A percentile compares a stretch with the other conserved stretches of the same genome.
Evolutionary conservation across 2,329 filamentous ascomycete species (phyloP).

Genomic region (Grosmannia penicillata): DNA sequence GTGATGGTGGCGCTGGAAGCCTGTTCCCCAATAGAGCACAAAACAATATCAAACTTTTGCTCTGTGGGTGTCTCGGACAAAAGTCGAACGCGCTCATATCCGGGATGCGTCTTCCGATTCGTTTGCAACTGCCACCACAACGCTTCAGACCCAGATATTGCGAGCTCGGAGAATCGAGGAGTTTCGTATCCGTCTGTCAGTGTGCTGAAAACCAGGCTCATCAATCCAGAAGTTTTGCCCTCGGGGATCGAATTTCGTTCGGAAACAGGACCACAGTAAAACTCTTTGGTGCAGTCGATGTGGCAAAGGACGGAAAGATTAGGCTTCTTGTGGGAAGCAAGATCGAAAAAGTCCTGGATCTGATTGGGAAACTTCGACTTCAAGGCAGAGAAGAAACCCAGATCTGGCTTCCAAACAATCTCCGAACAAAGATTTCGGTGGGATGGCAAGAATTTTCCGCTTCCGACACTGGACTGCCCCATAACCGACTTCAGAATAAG

Average conservation of each 20-base stretch:
- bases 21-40: background rate
- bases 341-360: slow-evolving; percentile 15
- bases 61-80: background rate
- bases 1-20: background rate
- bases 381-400: slow-evolving; percentile 11
- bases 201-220: slow-evolving; percentile 13
- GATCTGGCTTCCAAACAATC: slow-evolving; percentile 30
- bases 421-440: slow-evolving; percentile 33
- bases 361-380: slow-evolving; percentile 1
- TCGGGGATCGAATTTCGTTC: background rate
- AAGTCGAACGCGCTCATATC: slow-evolving; percentile 4
- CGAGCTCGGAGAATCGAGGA: slow-evolving; percentile 20
- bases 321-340: slow-evolving; percentile 25
- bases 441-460: slow-evolving; percentile 27
- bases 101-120: background rate
- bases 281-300: too few relatives aligned
- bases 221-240: background rate
- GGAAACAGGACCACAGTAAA: too few relatives aligned
- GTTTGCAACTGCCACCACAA: slow-evolving; percentile 1
- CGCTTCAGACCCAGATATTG: slow-evolving; percentile 12
- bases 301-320: slow-evolving; percentile 22
- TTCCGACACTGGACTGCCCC: slow-evolving; percentile 12
- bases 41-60: background rate
- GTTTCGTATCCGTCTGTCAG: slow-evolving; percentile 14
- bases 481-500: slow-evolving; percentile 27